Conservation (phyloP, 2,329 filamentous ascomycete species). For the Arachnopeziza araneosa region DNA sequence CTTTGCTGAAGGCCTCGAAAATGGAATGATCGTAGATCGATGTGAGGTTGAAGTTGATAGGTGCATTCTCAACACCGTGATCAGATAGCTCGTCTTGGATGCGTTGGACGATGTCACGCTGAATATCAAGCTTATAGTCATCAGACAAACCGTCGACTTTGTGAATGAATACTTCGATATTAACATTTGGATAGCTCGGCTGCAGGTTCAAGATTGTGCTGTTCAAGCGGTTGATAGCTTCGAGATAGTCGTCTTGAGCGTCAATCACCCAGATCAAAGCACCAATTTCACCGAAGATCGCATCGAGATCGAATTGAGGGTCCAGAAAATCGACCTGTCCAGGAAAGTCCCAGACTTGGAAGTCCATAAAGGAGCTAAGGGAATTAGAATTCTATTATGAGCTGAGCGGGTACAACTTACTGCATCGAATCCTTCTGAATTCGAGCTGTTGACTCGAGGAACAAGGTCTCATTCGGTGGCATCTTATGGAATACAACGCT, state of each 20-base stretch:
- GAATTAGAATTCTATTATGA: not conserved
- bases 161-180: conserved; percentile 98
- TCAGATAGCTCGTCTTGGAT: conserved; percentile 96
- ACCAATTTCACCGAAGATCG: conserved; percentile 90
- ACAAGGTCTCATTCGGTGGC: conserved; percentile 90
- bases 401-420: conserved; percentile 46
- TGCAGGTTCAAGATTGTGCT: conserved; percentile 85
- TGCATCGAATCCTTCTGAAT: conserved; percentile 95
- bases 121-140: conserved; percentile 93
- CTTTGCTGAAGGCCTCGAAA: conserved; percentile 96
- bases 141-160: conserved; percentile 97
- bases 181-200: conserved; percentile 84
- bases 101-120: conserved; percentile 91
- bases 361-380: conserved; percentile 95
- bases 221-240: conserved; percentile 82
- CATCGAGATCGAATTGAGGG: conserved; percentile 82
- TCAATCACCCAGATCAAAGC: conserved; percentile 98
- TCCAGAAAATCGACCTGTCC: conserved; percentile 92
- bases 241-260: conserved; percentile 94
- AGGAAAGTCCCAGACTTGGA: conserved; percentile 96
- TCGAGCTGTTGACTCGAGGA: conserved; percentile 87
- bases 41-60: conserved; percentile 91
- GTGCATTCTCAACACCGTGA: conserved; percentile 86
- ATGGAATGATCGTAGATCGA: conserved; percentile 98
- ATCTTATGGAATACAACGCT: conserved; percentile 99